Conservation (phyloP, 2,329 filamentous ascomycete genomes). For the Colletotrichum kahawae region DNA sequence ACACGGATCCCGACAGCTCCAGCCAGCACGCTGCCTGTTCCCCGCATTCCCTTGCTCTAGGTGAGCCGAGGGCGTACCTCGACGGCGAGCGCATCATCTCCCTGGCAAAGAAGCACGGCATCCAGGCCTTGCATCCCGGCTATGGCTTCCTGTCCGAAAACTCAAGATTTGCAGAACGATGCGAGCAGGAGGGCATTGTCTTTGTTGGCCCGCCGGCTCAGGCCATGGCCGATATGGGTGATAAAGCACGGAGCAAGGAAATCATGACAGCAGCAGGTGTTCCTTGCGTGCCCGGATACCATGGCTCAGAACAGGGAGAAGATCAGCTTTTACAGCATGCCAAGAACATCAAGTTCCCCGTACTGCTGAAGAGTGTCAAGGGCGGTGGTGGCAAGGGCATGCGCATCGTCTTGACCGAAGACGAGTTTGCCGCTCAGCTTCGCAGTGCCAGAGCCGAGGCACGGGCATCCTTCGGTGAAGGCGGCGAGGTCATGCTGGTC, state of each 20-base stretch:
- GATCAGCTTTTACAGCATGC: conserved; percentile 70
- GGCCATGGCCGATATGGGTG: conserved; percentile 88
- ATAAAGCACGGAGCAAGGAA: conserved; percentile 91
- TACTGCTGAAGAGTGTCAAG: conserved; percentile 80
- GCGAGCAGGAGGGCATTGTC: conserved; percentile 85
- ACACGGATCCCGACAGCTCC: conserved; percentile 87
- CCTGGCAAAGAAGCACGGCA: conserved; percentile 84
- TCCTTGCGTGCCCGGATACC: conserved; percentile 95
- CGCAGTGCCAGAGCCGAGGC: conserved; percentile 78
- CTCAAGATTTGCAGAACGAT: conserved; percentile 85
- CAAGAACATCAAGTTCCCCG: conserved; percentile 70
- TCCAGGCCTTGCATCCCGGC: conserved; percentile 91
- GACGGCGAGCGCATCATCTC: conserved; percentile 92
- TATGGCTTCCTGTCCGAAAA: conserved; percentile 98
- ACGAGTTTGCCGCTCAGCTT: conserved; percentile 74
- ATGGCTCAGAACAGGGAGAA: conserved; percentile 81
- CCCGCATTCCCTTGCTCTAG: conserved; percentile 83
- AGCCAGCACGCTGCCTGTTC: conserved; percentile 90
- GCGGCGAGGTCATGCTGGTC: conserved; percentile 81
- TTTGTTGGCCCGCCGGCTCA: conserved; percentile 91
- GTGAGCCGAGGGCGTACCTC: conserved; percentile 84
- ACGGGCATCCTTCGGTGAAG: conserved; percentile 78
- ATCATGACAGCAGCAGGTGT: conserved; percentile 97
- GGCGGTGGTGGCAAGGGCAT: conserved; percentile 88
- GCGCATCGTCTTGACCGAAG: conserved; percentile 71